These are phyloP conservation scores for Neurospora pannonica DNA, from an alignment of 495 filamentous ascomycete species.

Conservation along the genomic window DNA sequence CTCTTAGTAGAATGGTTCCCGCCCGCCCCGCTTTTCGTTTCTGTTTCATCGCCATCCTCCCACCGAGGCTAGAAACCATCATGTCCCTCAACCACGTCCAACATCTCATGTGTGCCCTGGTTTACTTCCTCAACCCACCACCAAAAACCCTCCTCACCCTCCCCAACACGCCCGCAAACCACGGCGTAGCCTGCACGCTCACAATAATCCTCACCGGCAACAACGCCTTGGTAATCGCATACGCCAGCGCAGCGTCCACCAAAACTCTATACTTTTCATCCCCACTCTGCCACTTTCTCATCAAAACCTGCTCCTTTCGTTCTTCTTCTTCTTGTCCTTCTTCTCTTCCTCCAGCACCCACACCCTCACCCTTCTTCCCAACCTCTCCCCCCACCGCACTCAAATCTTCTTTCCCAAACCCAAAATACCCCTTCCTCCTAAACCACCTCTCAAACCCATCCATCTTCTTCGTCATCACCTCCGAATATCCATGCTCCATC, in stretches of 20 bases:
- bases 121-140: background rate
- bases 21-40: background rate
- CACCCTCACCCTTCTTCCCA: conserved; percentile 8
- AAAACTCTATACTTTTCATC: conserved; percentile 45
- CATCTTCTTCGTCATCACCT: conserved; percentile 34
- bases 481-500: conserved; percentile 18
- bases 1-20: background rate
- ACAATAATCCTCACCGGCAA: conserved; percentile 63
- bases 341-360: background rate
- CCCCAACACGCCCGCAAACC: conserved; percentile 66
- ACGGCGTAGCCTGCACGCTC: conserved; percentile 86
- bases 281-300: conserved; percentile 16
- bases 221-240: conserved; percentile 76
- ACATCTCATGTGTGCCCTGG: background rate
- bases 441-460: conserved; percentile 36
- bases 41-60: background rate
- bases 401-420: conserved; percentile 22
- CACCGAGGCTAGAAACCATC: background rate
- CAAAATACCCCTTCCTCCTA: conserved; percentile 38
- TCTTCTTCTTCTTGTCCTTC: background rate
- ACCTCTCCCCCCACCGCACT: conserved; percentile 6
- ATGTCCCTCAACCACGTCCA: too few relatives aligned
- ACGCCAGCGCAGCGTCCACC: conserved; percentile 73
- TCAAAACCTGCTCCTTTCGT: conserved; percentile 2
- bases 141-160: background rate